Evolutionary conservation across 768 basidiomycete genomes (phyloP).

Genomic region (Boletus huronensis): DNA sequence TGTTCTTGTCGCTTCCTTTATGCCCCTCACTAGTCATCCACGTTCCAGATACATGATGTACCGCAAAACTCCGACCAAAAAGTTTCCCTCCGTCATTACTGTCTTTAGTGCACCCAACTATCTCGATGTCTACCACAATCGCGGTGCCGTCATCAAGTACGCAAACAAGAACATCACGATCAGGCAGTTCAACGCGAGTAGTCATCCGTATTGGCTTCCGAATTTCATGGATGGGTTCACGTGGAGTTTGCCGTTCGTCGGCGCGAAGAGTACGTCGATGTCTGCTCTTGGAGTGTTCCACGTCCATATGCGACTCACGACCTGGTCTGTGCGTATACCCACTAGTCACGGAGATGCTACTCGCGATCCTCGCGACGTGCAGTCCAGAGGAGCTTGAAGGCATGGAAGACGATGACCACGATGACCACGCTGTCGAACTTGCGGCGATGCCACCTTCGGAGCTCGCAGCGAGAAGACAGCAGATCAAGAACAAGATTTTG

Average conservation of each 20-base stretch:
- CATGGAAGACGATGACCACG: slow-evolving; percentile 46
- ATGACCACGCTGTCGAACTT: slow-evolving; percentile 26
- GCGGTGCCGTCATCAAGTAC: slow-evolving; percentile 95
- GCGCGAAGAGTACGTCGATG: slow-evolving; percentile 81
- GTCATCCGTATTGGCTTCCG: slow-evolving; percentile 93
- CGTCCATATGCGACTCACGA: background rate
- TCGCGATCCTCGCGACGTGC: slow-evolving; percentile 92
- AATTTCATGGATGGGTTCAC: slow-evolving; percentile 99
- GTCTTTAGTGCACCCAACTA: slow-evolving; percentile 98
- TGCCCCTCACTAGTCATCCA: background rate
- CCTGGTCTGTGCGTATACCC: background rate
- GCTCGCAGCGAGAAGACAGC: slow-evolving; percentile 53
- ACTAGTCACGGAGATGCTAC: slow-evolving; percentile 94
- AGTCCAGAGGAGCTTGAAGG: slow-evolving; percentile 88
- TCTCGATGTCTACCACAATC: slow-evolving; percentile 95
- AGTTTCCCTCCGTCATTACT: slow-evolving; percentile 96
- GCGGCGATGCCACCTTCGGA: slow-evolving; percentile 38
- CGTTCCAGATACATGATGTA: slow-evolving; percentile 81
- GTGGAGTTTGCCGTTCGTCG: slow-evolving; percentile 97
- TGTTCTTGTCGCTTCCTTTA: slow-evolving; percentile 17
- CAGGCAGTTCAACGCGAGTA: slow-evolving; percentile 74
- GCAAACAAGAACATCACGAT: slow-evolving; percentile 97
- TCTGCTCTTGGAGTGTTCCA: background rate
- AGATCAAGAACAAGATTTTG: slow-evolving; percentile 92
- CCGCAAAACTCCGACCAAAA: slow-evolving; percentile 89